Base-by-base conservation (phyloP, 352 stramenopile genomes). In the Phytophthora palmivora region DNA sequence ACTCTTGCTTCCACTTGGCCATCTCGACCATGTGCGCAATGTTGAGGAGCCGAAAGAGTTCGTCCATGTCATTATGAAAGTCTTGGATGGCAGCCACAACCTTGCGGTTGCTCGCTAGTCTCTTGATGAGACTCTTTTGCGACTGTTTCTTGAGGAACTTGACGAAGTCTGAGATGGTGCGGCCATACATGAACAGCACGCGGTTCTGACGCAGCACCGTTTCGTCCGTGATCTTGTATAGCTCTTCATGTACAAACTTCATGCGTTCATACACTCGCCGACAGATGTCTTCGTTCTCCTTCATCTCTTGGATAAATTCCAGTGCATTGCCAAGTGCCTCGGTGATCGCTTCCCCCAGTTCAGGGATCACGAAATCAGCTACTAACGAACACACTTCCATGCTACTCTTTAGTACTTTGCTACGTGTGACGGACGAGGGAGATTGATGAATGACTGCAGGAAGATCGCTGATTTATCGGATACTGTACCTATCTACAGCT, bases 151-250 rank as follows among this genome's bases (percentile, higher is more conserved):
- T 30, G 38, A 72, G 58, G 41, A 72, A 68, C 36, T 47, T 61
- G 33, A 69, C 55, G 58, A 82, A 82, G 39, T 67, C 56, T 9
- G 52, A 51, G 41, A 82, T 79, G 16, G 63, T 70, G 18, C 50
- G 38, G 54, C 66, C 58, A 52, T 68, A 79, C 58, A 66, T 77
- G 41, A 71, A 63, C 37, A 79, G 56, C 47, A 79, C 66, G 15
- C 58, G 60, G 42, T 68, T 75, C 36, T 79, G 49, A 9, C 63
- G 73, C 32, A 82, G 26, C 28, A 64, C 67, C 46, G 60, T 56
- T 34, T 72, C 55, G 55, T 75, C 67, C 56, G 61, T 38, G 51
- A 82, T 74, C 62, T 77, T 72, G 45, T 66, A 58, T 21, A 82
- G 67, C 41, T 79, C 70, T 37, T 68, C 62, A 28, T 59, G 42